Percentiles rank a stretch among this genome's conserved stretches.
These are phyloP conservation scores for Agarophyton chilense DNA, from an alignment of 23 red algal genomes.

Conservation along the genomic window DNA sequence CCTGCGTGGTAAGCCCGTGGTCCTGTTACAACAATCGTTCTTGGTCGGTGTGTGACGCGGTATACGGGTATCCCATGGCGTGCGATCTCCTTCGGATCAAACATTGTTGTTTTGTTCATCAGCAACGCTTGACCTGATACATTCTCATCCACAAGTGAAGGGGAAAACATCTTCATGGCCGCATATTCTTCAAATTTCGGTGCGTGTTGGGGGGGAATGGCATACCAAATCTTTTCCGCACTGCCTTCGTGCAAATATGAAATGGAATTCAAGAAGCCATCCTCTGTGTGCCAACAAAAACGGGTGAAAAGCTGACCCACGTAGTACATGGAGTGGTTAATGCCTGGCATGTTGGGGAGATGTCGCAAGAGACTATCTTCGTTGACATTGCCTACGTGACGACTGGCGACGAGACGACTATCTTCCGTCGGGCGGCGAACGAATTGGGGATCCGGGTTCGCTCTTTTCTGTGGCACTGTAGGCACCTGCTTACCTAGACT, in stretches of 20 bases:
- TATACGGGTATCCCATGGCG: constrained; percentile 48
- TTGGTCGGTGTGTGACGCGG: constrained; percentile 77
- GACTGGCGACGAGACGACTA: not conserved
- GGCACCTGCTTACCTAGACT: not conserved
- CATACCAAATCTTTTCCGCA: constrained; percentile 86
- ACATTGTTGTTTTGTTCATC: constrained; percentile 81
- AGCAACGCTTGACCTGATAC: constrained; percentile 34
- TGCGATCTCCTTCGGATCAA: constrained; percentile 56
- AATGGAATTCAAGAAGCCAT: constrained; percentile 87
- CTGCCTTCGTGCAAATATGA: constrained; percentile 78
- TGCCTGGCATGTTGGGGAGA: constrained; percentile 76
- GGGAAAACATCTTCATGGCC: constrained; percentile 27
- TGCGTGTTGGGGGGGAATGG: constrained; percentile 51
- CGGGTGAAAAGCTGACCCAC: constrained; percentile 82
- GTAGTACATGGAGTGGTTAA: constrained; percentile 85
- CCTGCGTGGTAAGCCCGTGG: constrained; percentile 94
- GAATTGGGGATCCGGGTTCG: not conserved
- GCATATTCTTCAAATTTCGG: constrained; percentile 60
- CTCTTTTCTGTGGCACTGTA: not conserved
- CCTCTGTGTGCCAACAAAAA: constrained; percentile 97
- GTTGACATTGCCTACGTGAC: constrained; percentile 70
- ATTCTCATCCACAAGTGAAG: constrained; percentile 32
- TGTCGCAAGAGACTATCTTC: constrained; percentile 36
- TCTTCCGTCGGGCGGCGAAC: not conserved
- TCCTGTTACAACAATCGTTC: constrained; percentile 80